Evolutionary conservation across 2,329 filamentous ascomycete species (phyloP).

Genomic region (Endothia cerciana): DNA sequence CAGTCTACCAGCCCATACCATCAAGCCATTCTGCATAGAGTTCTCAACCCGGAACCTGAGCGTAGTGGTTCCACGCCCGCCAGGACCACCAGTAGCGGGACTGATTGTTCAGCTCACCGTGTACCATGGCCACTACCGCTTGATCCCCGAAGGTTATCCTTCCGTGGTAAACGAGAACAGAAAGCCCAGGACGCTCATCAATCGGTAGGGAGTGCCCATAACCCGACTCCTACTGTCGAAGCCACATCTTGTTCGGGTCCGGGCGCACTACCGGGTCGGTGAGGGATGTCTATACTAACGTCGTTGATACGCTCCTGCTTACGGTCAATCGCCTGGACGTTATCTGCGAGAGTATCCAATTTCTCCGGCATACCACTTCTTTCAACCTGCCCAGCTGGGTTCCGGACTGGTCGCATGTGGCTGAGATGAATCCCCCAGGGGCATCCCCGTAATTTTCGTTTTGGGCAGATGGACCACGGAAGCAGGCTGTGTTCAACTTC

Average conservation of each 20-base stretch:
- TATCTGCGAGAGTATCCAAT: conserved; percentile 42
- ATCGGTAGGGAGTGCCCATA: too few species aligned
- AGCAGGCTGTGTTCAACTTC: conserved; percentile 32
- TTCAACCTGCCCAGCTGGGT: conserved; percentile 40
- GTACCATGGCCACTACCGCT: too few species aligned
- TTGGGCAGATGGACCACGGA: conserved; percentile 30
- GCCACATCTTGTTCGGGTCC: too few species aligned
- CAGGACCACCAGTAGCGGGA: too few species aligned
- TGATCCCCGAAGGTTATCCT: conserved; percentile 19
- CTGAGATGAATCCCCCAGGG: conserved; percentile 31
- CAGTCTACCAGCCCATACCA: too few species aligned
- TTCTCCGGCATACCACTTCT: conserved; percentile 34
- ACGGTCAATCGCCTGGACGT: conserved; percentile 38
- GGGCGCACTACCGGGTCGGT: conserved; percentile 29
- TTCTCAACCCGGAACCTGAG: too few species aligned
- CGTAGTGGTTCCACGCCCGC: too few species aligned
- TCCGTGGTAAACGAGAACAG: too few species aligned
- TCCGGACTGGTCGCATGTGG: conserved; percentile 42
- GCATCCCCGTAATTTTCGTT: conserved; percentile 30
- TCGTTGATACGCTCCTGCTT: conserved; percentile 38
- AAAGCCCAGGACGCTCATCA: too few species aligned
- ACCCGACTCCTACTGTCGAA: too few species aligned
- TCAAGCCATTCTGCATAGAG: too few species aligned
- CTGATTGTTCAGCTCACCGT: too few species aligned
- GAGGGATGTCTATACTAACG: conserved; percentile 40